Evolutionary conservation across 2,329 filamentous ascomycete species (phyloP).

Genomic region (Talaromyces sp.): DNA sequence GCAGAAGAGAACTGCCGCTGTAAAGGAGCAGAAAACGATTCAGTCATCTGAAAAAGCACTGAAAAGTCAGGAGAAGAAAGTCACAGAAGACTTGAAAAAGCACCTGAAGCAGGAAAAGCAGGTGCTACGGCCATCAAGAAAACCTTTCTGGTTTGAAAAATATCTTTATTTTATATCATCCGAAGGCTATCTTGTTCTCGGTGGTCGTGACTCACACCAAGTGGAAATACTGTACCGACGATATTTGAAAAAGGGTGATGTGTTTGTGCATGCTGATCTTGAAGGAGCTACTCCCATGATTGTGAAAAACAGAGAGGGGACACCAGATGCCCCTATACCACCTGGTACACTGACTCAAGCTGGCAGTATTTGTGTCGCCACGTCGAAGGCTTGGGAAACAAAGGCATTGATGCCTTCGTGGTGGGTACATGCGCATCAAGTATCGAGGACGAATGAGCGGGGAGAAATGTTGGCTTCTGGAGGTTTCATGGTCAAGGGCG

Average conservation of each 20-base stretch:
- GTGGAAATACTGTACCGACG: constrained; percentile 86
- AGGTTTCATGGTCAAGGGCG: constrained; percentile 73
- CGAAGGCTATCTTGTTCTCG: constrained; percentile 84
- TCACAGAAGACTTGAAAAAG: constrained; percentile 77
- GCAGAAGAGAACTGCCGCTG: constrained; percentile 74
- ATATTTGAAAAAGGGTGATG: constrained; percentile 80
- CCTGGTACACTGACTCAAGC: constrained; percentile 89
- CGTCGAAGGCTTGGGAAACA: constrained; percentile 88
- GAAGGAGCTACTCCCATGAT: constrained; percentile 78
- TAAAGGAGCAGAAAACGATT: constrained; percentile 81
- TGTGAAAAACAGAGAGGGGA: constrained; percentile 78
- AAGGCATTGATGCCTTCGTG: constrained; percentile 94
- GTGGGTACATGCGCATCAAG: constrained; percentile 89
- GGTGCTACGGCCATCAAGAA: constrained; percentile 73
- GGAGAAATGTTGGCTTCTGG: constrained; percentile 77
- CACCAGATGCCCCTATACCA: constrained; percentile 78
- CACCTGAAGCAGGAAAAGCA: constrained; percentile 89
- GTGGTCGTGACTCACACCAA: constrained; percentile 79
- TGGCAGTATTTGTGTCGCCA: constrained; percentile 75
- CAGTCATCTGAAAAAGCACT: constrained; percentile 76
- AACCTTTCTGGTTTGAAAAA: constrained; percentile 93
- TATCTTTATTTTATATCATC: constrained; percentile 94
- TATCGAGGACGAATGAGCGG: constrained; percentile 73
- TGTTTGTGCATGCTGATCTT: constrained; percentile 88
- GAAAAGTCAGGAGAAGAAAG: constrained; percentile 86